Base-by-base conservation (phyloP, 2,329 filamentous ascomycete species). In the Exophiala viscosa region DNA sequence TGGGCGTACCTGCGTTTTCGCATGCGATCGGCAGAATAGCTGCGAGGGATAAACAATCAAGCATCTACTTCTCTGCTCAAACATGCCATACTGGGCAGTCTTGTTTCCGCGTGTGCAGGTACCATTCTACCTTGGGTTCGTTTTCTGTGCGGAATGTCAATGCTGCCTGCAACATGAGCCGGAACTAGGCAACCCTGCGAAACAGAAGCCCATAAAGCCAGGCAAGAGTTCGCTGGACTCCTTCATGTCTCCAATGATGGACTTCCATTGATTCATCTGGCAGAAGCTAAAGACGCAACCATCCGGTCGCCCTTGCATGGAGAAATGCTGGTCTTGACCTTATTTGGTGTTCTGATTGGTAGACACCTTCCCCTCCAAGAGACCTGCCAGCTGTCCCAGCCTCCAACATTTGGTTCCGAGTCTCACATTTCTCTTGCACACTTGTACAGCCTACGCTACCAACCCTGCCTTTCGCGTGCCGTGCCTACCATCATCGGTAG, bases 351-450 rank as follows among this genome's bases (percentile, higher is more conserved):
- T 15, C 10, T 60, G 53, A 60, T 57, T 60, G 60, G 60, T 20
- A 11, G 50, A 3, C 13, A 13, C 7, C 14, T 32, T 18, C 32
- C 52, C 36, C 56, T 36, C 48, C 33, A 35, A 45, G 50, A 48
- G 51, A 46, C 55, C 34, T 56, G 50, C 58, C 53, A 46, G 41
- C 48, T 53, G 58, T 60, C 55, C 59, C 38, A 57, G 52, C 50
- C 56, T 58, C 53, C 58, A 51, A 50, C 50, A 50, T 60, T 64
- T 61, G 58, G 43, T 57, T 57, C 57, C 39, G 50, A 47, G 43
- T 49, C 17, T 43, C 45, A 47, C 44, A 17, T 49, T 39, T 50
- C 36, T 54, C 48, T 52, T 46, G 54, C 54, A 59, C 39, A 40
- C 17, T 44, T 49, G 33, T 38, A 20, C 38, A 7, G 23, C 15